Base-by-base conservation (phyloP, 106 monocot species). In the Dendrobium catenatum region DNA sequence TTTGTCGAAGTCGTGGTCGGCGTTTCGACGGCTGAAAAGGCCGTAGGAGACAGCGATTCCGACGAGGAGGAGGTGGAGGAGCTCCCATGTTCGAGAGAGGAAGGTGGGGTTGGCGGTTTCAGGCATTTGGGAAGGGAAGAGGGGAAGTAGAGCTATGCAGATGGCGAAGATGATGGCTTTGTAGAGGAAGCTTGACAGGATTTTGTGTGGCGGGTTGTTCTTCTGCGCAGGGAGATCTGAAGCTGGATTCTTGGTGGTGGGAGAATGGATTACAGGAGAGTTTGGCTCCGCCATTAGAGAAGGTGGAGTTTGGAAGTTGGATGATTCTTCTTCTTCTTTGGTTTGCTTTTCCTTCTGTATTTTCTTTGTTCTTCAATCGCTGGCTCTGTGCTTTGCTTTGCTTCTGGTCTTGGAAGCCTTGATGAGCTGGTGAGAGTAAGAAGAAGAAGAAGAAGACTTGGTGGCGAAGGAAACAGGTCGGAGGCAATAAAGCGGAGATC, bases 31-130 rank as follows among this genome's bases (percentile, higher is more conserved):
- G 88, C 93, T 88, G 88, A 93, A 95, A 26, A 95, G 88, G 24
- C 95, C 95, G 81, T 93, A 95, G 43, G 95, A 93, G 37, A 95
- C 82, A 44, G 93, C 89, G 81, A 95, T 88, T 54, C 95, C 95
- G 72, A 95, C 91, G 47, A 95, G 42, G 77, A 95, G 86, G 49
- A 95, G 93, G 80, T 91, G 93, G 66, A 95, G 77, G 56, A 95
- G 89, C 85, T 95, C 95, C 93, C 93, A 93, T 59, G 46, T 70
- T 46, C 86, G 66, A 82, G 81, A 85, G 59, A 89, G 55, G 81
- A 93, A 73, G 70, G 89, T 83, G 42, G 85, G 82, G 85, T 64
- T 87, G 18, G 86, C n/a, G 41, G 84, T 83, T 11, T 47, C 49
- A 40, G 84, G 80, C 85, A 47, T 87, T 11, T 88, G 29, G 41